Percentiles rank a stretch among this genome's conserved stretches.
phyloP scores from a whole-genome alignment of 331 rosid species.

The Quercus tomentella region DNA sequence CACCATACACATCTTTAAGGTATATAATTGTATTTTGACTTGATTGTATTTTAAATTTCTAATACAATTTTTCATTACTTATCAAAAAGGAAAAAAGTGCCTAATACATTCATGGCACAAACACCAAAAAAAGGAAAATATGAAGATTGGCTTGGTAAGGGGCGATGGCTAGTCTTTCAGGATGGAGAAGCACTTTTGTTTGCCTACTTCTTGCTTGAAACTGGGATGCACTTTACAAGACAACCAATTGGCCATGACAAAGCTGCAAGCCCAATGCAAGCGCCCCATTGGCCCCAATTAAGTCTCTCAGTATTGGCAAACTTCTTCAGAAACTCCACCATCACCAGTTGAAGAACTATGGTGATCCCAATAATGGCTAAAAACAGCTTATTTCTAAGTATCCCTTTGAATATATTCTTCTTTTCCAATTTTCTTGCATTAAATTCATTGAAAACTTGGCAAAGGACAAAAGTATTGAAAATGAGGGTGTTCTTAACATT shows the following conservation, averaged over 20 bases:
- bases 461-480: slow-evolving; percentile 38
- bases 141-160: too few relatives aligned
- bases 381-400: slow-evolving; percentile 26
- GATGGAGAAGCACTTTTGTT: not conserved
- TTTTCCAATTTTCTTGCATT: slow-evolving; percentile 37
- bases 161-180: too few relatives aligned
- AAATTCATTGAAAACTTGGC: slow-evolving; percentile 42
- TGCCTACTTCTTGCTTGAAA: not conserved
- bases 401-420: slow-evolving; percentile 36
- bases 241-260: slow-evolving; percentile 48
- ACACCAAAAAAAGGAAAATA: too few relatives aligned
- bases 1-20: too few relatives aligned
- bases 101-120: too few relatives aligned
- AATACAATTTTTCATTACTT: too few relatives aligned
- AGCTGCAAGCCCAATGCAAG: slow-evolving; percentile 35
- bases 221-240: slow-evolving; percentile 34
- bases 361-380: slow-evolving; percentile 25
- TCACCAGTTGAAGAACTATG: slow-evolving; percentile 32
- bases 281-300: slow-evolving; percentile 39
- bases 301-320: slow-evolving; percentile 37
- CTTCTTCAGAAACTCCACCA: slow-evolving; percentile 41
- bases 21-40: too few relatives aligned
- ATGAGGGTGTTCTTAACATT: slow-evolving; percentile 35
- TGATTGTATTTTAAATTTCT: too few relatives aligned
- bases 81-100: too few relatives aligned